Evolutionary conservation across 1,284 basidiomycete genomes (phyloP).

Genomic region (Microbotryum silenes-acaulis): DNA sequence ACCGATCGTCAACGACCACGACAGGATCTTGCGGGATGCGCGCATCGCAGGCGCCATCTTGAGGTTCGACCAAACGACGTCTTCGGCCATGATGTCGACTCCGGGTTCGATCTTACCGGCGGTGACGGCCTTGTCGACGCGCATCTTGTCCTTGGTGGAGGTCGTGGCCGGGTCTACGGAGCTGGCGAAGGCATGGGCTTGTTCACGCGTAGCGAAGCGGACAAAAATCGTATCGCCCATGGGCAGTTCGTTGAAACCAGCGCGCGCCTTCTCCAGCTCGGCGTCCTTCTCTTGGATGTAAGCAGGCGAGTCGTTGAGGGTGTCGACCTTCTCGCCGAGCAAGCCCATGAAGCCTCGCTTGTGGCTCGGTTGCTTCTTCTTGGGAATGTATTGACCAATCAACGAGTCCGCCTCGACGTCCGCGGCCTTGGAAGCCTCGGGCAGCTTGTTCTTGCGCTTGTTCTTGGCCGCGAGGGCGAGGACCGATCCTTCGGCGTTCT

Average conservation of each 20-base stretch:
- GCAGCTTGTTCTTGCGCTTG: slow-evolving; percentile 2
- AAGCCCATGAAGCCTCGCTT: slow-evolving; percentile 56
- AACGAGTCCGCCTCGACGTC: slow-evolving; percentile 24
- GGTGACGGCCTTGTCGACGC: too few relatives aligned
- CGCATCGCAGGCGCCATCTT: slow-evolving; percentile 79
- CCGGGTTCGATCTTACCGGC: slow-evolving; percentile 36
- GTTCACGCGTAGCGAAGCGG: slow-evolving; percentile 2
- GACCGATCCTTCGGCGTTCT: slow-evolving; percentile 70
- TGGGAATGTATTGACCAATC: slow-evolving; percentile 56
- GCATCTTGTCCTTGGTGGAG: neutral
- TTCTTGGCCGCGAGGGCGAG: slow-evolving; percentile 61
- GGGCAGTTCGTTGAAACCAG: neutral
- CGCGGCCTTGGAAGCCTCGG: too few relatives aligned
- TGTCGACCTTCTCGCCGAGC: slow-evolving; percentile 44
- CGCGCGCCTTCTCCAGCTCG: neutral
- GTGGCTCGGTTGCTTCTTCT: slow-evolving; percentile 64
- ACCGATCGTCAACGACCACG: slow-evolving; percentile 50
- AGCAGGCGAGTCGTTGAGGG: slow-evolving; percentile 70
- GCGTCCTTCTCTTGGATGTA: slow-evolving; percentile 52
- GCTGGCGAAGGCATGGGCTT: slow-evolving; percentile 4
- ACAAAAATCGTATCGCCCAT: slow-evolving; percentile 3
- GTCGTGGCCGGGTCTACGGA: neutral
- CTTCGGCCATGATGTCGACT: slow-evolving; percentile 64
- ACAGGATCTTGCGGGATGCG: slow-evolving; percentile 48
- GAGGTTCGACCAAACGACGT: slow-evolving; percentile 82